Evolutionary conservation across 139 green algal genomes (phyloP), one percentile per base, ranked within the genome.

Genomic region (Zygnema circumcarinatum): DNA sequence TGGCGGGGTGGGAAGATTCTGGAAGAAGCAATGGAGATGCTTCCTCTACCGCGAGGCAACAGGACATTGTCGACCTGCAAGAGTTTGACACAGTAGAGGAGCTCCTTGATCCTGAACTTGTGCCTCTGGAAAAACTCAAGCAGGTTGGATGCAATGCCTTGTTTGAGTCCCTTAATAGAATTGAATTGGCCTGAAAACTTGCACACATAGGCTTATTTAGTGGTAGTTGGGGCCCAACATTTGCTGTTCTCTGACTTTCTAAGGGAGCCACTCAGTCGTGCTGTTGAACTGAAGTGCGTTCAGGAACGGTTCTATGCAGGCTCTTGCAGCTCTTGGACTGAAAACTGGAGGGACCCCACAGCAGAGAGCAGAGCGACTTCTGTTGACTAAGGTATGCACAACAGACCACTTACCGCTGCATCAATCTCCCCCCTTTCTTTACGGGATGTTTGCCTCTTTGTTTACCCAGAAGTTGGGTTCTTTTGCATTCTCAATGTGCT

Each of bases 341-440:
- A 99, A 99, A 90, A 94, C 89, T 73, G 97, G 97, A 3, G 97
- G 97, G 56, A 98, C 97, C 2, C 87, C 92, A 29, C 76, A 88
- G 68, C 94, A 99, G 92, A 91, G 97, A 0, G 95, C 96, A 1
- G 93, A 96, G 86, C 91, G 97, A 41, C 92, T 99, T 82, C 96
- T 94, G 76, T 87, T 94, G 35, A 93, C 92, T 2, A 95, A 95
- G 81, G 92, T 81, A 73, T 93, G 96, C n/a, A n/a, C n/a, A n/a
- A n/a, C n/a, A n/a, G n/a, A n/a, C n/a, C n/a, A n/a, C n/a, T n/a
- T n/a, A n/a, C 72, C 40, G 67, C 21, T 67, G 32, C 0, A 54
- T 32, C 1, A 16, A 2, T 22, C 11, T 11, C 75, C 29, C 38
- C 21, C 54, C 29, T 25, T 33, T 38, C 42, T 38, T 39, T 38